phyloP scores from a whole-genome alignment of 768 basidiomycete species.

The Chalciporus piperatus region DNA sequence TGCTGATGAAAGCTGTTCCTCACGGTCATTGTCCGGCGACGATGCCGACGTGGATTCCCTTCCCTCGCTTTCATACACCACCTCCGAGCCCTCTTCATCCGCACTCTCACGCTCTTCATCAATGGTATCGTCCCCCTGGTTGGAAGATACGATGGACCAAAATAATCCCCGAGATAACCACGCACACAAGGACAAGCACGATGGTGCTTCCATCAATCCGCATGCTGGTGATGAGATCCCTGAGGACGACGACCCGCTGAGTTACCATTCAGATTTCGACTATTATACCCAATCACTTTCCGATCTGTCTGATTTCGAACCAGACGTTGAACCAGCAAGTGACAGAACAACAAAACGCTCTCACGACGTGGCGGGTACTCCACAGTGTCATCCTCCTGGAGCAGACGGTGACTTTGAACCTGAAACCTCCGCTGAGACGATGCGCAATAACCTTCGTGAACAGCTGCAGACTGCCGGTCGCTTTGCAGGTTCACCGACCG shows the following conservation, averaged over 20 bases:
- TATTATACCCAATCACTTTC: conserved; percentile 33
- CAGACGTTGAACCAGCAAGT: conserved; percentile 13
- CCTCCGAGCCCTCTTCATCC: conserved; percentile 33
- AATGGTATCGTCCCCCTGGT: conserved; percentile 33
- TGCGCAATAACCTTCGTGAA: conserved; percentile 15
- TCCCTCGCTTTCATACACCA: conserved; percentile 32
- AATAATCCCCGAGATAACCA: conserved; percentile 16
- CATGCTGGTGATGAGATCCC: conserved; percentile 5
- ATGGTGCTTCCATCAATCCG: background rate
- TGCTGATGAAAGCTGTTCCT: conserved; percentile 20
- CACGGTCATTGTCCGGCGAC: conserved; percentile 21
- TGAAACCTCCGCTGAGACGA: conserved; percentile 43
- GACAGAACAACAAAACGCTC: conserved; percentile 4
- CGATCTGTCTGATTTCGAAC: conserved; percentile 31
- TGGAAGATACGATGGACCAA: conserved; percentile 16
- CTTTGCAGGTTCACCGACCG: background rate
- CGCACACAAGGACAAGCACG: conserved; percentile 3
- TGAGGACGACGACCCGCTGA: conserved; percentile 31
- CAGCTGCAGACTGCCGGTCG: background rate
- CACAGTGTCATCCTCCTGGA: conserved; percentile 21
- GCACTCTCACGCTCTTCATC: conserved; percentile 46
- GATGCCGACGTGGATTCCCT: conserved; percentile 32
- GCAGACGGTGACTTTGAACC: conserved; percentile 34
- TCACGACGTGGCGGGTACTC: conserved; percentile 12
- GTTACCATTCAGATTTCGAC: conserved; percentile 37